Conservation (phyloP, 805 yeast genomes). For the Nematodospora valgi region DNA sequence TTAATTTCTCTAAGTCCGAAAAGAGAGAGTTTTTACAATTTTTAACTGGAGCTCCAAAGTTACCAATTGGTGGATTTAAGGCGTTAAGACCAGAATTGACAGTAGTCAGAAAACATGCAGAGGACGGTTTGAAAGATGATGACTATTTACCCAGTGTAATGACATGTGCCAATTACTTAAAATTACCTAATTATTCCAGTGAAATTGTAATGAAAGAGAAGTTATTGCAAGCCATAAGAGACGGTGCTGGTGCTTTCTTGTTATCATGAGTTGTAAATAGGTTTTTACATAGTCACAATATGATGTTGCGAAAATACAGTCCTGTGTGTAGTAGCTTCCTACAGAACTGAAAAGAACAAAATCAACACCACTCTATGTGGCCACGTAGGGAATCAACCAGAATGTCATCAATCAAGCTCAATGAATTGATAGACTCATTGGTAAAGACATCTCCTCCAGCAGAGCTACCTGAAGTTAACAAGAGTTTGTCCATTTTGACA, state of each 20-base stretch:
- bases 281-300: no score
- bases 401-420: constrained; percentile 19
- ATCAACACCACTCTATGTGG: no score
- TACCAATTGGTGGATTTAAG: constrained; percentile 93
- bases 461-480: constrained; percentile 27
- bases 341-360: no score
- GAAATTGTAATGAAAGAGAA: constrained; percentile 56
- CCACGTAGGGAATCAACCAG: no score
- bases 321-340: no score
- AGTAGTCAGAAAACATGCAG: constrained; percentile 81
- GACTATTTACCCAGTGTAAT: constrained; percentile 92
- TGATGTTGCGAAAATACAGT: no score
- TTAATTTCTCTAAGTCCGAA: constrained; percentile 49
- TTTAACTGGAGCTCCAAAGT: constrained; percentile 86
- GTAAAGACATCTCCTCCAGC: constrained; percentile 38
- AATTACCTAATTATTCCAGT: constrained; percentile 77
- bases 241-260: constrained; percentile 86
- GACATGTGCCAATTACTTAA: constrained; percentile 96
- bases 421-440: constrained; percentile 25
- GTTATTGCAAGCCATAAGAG: constrained; percentile 68
- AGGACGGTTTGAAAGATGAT: constrained; percentile 63
- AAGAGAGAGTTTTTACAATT: constrained; percentile 78
- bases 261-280: constrained; percentile 48
- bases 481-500: constrained; percentile 23
- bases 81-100: constrained; percentile 79